Evolutionary conservation across 2,329 filamentous ascomycete species (phyloP), one percentile per base, ranked within the genome.

Genomic region (Cadophora gregata): DNA sequence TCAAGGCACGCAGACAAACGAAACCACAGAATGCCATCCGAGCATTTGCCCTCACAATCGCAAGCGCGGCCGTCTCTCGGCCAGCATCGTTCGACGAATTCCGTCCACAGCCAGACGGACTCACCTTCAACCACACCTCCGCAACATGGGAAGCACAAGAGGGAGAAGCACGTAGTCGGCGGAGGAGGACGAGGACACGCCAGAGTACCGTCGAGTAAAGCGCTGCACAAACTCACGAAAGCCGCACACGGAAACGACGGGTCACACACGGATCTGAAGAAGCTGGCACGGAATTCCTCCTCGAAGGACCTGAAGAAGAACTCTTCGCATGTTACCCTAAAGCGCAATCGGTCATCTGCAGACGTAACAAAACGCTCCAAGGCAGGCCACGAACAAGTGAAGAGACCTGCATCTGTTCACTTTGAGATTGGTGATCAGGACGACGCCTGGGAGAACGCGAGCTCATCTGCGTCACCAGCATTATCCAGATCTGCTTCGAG

Each of bases 401-500:
- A 86, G 75, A 83, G 84, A 65, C 81, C 83, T 27, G 78, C 81
- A 14, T 84, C 85, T 69, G 88, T 90, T 36, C 87, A 88, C 74
- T 90, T 90, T 72, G 86, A 89, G 72, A 81, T 90, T 63, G 88
- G 87, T 62, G 83, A 81, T 73, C 80, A 71, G 62, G 78, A 80
- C 50, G 86, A 88, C 81, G 87, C 87, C 79, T 90, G 88, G 88
- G 86, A 90, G 50, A 88, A 90, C 77, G 87, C 87, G 67, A 89
- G 86, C 77, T 83, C 82, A 56, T 88, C 86, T 65, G 87, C 87
- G 61, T 89, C 86, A 12, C 87, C 87, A 4, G 84, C 87, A 68
- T 78, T 85, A 55, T 85, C 83, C 14, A 78, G 83, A 65, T 81
- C 73, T 82, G 82, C 67, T 19, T 74, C 72, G 51, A 67, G 76